These are phyloP conservation scores for Verbascum thapsus DNA, from an alignment of 257 asterid genomes.

Conservation along the genomic window DNA sequence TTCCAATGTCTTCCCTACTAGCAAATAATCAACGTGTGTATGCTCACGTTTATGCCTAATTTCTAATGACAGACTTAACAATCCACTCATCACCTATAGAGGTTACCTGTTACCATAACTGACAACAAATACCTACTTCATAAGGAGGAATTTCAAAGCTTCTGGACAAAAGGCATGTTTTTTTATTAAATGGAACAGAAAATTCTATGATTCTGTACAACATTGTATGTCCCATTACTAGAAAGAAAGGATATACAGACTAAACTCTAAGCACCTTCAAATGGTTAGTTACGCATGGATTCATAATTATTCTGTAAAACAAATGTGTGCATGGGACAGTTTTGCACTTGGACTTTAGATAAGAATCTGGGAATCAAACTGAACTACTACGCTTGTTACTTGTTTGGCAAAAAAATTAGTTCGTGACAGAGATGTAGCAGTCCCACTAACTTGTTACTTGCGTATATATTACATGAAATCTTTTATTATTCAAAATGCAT, in stretches of 20 bases:
- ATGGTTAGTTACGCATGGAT: neutral
- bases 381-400: constrained; percentile 2
- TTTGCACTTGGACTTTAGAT: neutral
- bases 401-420: neutral
- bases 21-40: neutral
- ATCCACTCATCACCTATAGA: neutral
- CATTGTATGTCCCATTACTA: constrained; percentile 3
- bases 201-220: neutral
- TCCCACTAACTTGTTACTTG: neutral
- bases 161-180: neutral
- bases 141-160: neutral
- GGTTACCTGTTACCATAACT: neutral
- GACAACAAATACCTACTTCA: neutral
- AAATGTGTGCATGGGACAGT: constrained; percentile 4
- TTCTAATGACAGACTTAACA: constrained; percentile 3
- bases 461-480: neutral
- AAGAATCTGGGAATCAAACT: neutral
- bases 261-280: too few relatives aligned
- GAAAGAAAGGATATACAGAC: neutral
- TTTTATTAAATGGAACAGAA: neutral
- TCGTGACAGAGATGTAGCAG: neutral
- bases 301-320: neutral
- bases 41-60: neutral
- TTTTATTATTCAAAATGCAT: neutral
- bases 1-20: neutral